Percentiles rank a stretch among this genome's conserved stretches.
Conservation (phyloP, 768 basidiomycete species). For the Lentinus brumalis region DNA sequence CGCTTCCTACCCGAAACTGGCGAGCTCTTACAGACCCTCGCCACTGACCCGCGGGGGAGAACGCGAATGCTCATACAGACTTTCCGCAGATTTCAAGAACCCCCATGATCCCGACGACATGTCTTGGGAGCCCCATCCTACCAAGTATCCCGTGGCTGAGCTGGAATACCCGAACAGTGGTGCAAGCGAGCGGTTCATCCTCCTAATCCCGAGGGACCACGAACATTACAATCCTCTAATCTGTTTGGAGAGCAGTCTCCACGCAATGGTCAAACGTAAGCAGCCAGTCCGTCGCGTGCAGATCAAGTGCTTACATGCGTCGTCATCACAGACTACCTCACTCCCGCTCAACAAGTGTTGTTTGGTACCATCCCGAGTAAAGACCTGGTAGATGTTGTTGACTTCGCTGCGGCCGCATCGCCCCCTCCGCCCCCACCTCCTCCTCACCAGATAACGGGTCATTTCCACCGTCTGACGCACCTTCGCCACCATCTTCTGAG, state of each 20-base stretch:
- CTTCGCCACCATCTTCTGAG: slow-evolving; percentile 25
- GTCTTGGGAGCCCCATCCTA: slow-evolving; percentile 62
- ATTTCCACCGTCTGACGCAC: slow-evolving; percentile 6
- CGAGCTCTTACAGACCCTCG: too few species aligned
- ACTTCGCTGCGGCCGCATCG: slow-evolving; percentile 14
- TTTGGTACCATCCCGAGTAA: slow-evolving; percentile 68
- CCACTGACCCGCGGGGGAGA: not conserved
- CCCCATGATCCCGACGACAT: slow-evolving; percentile 61
- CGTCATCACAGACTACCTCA: slow-evolving; percentile 58
- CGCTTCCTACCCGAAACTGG: too few species aligned
- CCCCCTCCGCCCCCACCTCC: too few species aligned
- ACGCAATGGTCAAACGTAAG: slow-evolving; percentile 73
- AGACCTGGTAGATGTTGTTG: slow-evolving; percentile 22
- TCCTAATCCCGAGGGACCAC: slow-evolving; percentile 79
- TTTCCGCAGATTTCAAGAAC: slow-evolving; percentile 67
- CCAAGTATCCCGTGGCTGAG: slow-evolving; percentile 62
- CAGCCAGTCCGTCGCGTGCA: slow-evolving; percentile 1
- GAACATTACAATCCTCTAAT: slow-evolving; percentile 88
- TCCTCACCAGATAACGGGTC: slow-evolving; percentile 14
- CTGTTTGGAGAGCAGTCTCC: slow-evolving; percentile 71
- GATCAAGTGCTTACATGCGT: not conserved
- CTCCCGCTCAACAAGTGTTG: slow-evolving; percentile 58
- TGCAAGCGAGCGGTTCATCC: slow-evolving; percentile 73
- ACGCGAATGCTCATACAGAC: slow-evolving; percentile 3
- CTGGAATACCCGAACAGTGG: slow-evolving; percentile 78